Evolutionary conservation across 306 rosid species (phyloP).

Genomic region (Malus fusca): DNA sequence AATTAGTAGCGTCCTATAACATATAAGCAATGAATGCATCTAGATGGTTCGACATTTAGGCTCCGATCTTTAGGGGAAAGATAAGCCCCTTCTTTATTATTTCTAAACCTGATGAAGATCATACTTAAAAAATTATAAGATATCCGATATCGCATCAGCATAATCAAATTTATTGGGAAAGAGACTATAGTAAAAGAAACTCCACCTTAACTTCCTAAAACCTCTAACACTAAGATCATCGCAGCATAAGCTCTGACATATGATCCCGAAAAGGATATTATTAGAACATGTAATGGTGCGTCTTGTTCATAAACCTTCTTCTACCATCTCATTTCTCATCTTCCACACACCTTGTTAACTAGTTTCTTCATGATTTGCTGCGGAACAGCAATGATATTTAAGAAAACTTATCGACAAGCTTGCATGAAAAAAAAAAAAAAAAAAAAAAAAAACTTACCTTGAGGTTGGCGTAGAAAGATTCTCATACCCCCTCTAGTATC

Average conservation of each 20-base stretch:
- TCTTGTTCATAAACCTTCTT: neutral
- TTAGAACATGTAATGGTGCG: neutral
- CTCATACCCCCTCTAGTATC: neutral
- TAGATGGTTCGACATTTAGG: neutral
- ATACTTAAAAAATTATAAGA: neutral
- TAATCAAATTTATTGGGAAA: neutral
- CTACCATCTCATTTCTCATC: neutral
- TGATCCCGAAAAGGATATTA: neutral
- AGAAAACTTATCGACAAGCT: neutral
- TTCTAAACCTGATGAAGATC: neutral
- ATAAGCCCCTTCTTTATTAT: neutral
- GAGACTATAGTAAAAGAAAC: neutral
- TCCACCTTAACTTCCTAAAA: neutral
- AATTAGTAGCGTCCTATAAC: neutral
- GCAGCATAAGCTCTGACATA: neutral
- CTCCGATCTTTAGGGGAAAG: neutral
- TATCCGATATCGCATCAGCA: neutral
- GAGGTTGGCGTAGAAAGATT: neutral
- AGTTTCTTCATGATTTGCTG: neutral
- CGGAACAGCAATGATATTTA: neutral
- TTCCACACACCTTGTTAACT: neutral
- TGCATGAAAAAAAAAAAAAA: neutral
- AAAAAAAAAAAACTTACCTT: neutral
- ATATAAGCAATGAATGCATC: neutral
- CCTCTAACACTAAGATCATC: neutral